These are phyloP conservation scores for Madurella mycetomatis DNA, from an alignment of 2,329 filamentous ascomycete genomes.

Conservation along the genomic window DNA sequence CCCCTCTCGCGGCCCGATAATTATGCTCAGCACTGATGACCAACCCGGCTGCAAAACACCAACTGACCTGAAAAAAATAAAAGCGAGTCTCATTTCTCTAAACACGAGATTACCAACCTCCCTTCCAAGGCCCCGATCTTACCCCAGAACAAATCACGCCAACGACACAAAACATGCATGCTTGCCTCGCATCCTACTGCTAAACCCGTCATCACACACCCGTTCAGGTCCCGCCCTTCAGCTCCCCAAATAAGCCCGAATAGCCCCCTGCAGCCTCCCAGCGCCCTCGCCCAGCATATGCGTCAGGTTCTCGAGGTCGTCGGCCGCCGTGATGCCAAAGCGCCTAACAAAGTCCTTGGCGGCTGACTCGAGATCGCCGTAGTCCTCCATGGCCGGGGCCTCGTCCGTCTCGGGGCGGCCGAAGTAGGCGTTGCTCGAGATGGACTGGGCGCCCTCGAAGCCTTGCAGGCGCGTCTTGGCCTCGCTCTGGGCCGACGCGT, in stretches of 20 bases:
- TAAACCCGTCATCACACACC: neutral
- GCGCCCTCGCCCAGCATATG: constrained; percentile 82
- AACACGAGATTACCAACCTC: neutral
- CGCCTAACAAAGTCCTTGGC: constrained; percentile 95
- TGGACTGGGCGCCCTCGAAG: constrained; percentile 87
- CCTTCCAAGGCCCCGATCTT: neutral
- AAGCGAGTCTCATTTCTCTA: neutral
- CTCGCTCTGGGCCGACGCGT: constrained; percentile 74
- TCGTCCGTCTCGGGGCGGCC: constrained; percentile 80
- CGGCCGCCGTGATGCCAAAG: constrained; percentile 91
- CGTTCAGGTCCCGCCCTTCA: constrained; percentile 32
- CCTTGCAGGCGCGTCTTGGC: constrained; percentile 83
- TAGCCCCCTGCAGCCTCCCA: constrained; percentile 72
- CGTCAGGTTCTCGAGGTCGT: constrained; percentile 89
- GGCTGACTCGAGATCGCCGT: constrained; percentile 85
- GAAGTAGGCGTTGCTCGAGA: constrained; percentile 97
- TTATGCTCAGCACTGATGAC: too few relatives aligned
- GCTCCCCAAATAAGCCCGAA: constrained; percentile 60
- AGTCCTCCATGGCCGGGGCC: constrained; percentile 55
- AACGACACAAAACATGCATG: neutral
- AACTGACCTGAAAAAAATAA: neutral
- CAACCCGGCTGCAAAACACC: neutral
- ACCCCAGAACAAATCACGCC: neutral
- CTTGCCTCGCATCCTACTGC: neutral
- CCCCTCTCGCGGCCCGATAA: too few relatives aligned